phyloP scores from a whole-genome alignment of 192 early-diverging fungal species.

The Coemansia pectinata region DNA sequence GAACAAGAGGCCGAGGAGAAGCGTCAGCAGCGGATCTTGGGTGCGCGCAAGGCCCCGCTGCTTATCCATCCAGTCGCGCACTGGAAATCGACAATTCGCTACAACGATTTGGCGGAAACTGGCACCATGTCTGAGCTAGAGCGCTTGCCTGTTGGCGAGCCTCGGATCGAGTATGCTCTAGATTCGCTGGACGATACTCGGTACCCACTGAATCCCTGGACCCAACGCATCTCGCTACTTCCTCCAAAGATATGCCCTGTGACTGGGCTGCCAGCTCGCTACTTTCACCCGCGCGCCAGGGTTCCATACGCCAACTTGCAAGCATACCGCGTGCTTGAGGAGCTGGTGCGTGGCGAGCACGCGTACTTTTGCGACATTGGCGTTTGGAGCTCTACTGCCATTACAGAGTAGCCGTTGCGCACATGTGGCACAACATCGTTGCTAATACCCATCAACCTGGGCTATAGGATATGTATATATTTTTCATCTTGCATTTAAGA shows the following conservation, averaged over 20 bases:
- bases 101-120: neutral
- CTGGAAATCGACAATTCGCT: slow-evolving; percentile 21
- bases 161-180: slow-evolving; percentile 21
- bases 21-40: slow-evolving; percentile 19
- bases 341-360: slow-evolving; percentile 39
- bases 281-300: slow-evolving; percentile 43
- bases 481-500: neutral
- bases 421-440: neutral
- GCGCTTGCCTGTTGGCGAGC: neutral
- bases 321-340: slow-evolving; percentile 44
- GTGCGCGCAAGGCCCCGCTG: slow-evolving; percentile 31
- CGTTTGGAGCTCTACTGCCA: slow-evolving; percentile 37
- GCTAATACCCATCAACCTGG: no score
- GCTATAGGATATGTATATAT: neutral
- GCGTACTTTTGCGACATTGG: slow-evolving; percentile 41
- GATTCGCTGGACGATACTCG: slow-evolving; percentile 25
- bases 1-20: slow-evolving; percentile 43
- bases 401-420: slow-evolving; percentile 5
- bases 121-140: neutral
- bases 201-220: slow-evolving; percentile 44
- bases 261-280: slow-evolving; percentile 43
- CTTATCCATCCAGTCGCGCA: slow-evolving; percentile 45
- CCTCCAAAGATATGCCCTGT: slow-evolving; percentile 40
- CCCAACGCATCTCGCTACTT: neutral
- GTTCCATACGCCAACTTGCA: slow-evolving; percentile 47